Conservation (phyloP, 1,139 yeast species). For the Yamadazyma oceani region DNA sequence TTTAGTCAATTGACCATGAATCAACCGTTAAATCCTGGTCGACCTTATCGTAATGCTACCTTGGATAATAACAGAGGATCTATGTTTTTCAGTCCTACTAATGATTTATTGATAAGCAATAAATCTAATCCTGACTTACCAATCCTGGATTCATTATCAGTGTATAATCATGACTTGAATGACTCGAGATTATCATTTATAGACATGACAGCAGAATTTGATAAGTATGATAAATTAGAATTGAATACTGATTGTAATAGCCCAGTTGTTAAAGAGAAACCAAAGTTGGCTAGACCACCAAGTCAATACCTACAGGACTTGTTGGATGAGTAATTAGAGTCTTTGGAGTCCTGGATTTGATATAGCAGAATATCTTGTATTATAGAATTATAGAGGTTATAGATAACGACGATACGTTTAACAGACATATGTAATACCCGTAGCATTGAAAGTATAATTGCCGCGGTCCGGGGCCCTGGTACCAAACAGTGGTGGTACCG, state of each 20-base stretch:
- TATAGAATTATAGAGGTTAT: too few relatives aligned
- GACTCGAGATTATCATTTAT: conserved; percentile 1
- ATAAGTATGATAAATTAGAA: background rate
- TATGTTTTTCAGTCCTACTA: conserved; percentile 38
- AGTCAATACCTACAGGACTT: conserved; percentile 33
- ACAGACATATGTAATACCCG: too few relatives aligned
- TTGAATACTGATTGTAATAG: background rate
- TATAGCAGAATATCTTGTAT: too few relatives aligned
- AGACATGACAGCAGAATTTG: conserved; percentile 1
- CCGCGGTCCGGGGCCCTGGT: too few relatives aligned
- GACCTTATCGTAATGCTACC: conserved; percentile 23
- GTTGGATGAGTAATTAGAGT: too few relatives aligned
- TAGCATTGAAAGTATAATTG: too few relatives aligned
- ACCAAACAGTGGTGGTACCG: too few relatives aligned
- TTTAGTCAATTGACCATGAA: conserved; percentile 16
- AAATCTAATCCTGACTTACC: background rate
- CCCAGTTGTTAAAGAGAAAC: background rate
- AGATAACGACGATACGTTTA: too few relatives aligned
- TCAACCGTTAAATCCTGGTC: conserved; percentile 17
- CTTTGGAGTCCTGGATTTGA: too few relatives aligned
- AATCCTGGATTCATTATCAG: background rate
- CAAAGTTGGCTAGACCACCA: conserved; percentile 26
- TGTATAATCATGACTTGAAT: background rate
- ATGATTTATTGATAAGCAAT: conserved; percentile 9
- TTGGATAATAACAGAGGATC: conserved; percentile 25